Percentiles rank a stretch among this genome's conserved stretches.
These are phyloP conservation scores for Poteriospumella lacustris DNA, from an alignment of 108 stramenopile genomes.

Conservation along the genomic window DNA sequence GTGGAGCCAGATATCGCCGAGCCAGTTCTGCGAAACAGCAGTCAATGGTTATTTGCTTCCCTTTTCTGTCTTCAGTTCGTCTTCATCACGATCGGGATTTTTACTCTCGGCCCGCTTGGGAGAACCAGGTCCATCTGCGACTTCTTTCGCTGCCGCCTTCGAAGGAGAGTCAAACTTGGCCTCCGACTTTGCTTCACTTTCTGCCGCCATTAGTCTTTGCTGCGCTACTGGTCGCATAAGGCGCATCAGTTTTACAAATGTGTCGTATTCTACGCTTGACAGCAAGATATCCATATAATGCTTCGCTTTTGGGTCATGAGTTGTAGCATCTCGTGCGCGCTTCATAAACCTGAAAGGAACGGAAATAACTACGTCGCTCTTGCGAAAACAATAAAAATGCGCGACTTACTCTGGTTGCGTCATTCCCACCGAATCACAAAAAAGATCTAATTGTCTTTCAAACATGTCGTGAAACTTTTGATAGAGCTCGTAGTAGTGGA, in stretches of 20 bases:
- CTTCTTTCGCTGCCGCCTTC: too few species aligned
- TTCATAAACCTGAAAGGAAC: conserved; percentile 1
- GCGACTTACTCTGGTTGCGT: conserved; percentile 6
- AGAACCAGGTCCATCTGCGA: too few species aligned
- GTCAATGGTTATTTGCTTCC: too few species aligned
- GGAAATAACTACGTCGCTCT: not conserved
- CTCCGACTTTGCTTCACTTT: too few species aligned
- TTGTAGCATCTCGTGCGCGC: not conserved
- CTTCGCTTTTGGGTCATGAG: conserved; percentile 21
- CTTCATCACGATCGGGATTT: too few species aligned
- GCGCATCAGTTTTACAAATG: conserved; percentile 24
- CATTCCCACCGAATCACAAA: not conserved
- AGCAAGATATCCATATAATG: conserved; percentile 27
- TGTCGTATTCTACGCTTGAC: conserved; percentile 27
- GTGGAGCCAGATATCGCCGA: too few species aligned
- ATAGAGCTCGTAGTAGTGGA: conserved; percentile 26
- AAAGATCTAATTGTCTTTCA: conserved; percentile 14
- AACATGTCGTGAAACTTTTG: conserved; percentile 27
- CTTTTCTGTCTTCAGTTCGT: too few species aligned
- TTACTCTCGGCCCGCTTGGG: too few species aligned
- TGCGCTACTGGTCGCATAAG: conserved; percentile 8
- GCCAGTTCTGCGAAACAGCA: too few species aligned
- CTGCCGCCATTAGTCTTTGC: not conserved
- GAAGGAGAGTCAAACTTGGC: too few species aligned
- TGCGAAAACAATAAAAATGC: not conserved